Evolutionary conservation across 140 eudicot genomes (phyloP).

Genomic region (Bidens hawaiensis): DNA sequence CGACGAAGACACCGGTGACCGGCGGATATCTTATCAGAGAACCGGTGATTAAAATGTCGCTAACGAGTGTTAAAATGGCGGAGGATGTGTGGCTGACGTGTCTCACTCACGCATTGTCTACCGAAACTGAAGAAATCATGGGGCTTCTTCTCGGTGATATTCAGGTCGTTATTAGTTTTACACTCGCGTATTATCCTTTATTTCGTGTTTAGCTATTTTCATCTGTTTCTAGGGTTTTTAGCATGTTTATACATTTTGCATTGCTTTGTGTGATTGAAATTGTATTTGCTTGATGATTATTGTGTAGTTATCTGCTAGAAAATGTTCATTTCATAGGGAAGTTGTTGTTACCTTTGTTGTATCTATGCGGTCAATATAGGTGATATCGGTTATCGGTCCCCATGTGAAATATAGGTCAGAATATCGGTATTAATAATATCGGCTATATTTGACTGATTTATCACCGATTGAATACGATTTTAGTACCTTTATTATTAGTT

Average conservation of each 20-base stretch:
- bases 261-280: conserved; percentile 7
- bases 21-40: conserved; percentile 11
- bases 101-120: conserved; percentile 88
- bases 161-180: conserved; percentile 51
- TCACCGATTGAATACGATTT: too few species aligned
- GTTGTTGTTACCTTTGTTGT: not conserved
- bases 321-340: not conserved
- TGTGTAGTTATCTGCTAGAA: not conserved
- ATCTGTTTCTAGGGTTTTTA: conserved; percentile 21
- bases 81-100: conserved; percentile 98
- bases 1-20: not conserved
- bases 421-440: too few species aligned
- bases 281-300: not conserved
- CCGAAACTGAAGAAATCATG: conserved; percentile 99
- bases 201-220: conserved; percentile 13
- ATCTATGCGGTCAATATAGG: too few species aligned
- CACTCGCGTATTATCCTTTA: not conserved
- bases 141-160: conserved; percentile 98
- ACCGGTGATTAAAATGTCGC: conserved; percentile 49
- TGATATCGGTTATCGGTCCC: too few species aligned
- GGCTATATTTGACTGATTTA: too few species aligned
- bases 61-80: conserved; percentile 86
- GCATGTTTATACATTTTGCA: not conserved
- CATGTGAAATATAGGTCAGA: too few species aligned
- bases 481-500: too few species aligned